phyloP scores from a whole-genome alignment of 169 alveolate genomes.

The Cryptosporidium meleagridis region DNA sequence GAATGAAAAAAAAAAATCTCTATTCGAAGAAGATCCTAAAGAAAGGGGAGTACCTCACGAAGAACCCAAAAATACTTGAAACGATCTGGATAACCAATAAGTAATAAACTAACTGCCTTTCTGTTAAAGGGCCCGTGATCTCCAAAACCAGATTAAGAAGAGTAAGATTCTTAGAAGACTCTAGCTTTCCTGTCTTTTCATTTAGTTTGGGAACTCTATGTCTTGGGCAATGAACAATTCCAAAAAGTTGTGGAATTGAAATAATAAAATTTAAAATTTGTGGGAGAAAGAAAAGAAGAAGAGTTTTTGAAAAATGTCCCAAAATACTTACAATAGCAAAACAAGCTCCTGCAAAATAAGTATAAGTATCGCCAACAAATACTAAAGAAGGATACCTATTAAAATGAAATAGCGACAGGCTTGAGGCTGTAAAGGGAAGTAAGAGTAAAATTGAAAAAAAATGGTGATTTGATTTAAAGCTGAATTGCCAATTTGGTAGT shows the following conservation, averaged over 20 bases:
- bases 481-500: slow-evolving; percentile 38
- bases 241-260: slow-evolving; percentile 91
- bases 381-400: slow-evolving; percentile 92
- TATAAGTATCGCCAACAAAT: slow-evolving; percentile 95
- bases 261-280: slow-evolving; percentile 91
- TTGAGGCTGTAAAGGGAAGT: slow-evolving; percentile 87
- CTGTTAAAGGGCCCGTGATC: slow-evolving; percentile 90
- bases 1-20: not conserved
- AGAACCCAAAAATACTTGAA: slow-evolving; percentile 85
- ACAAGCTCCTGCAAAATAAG: slow-evolving; percentile 93
- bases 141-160: slow-evolving; percentile 87
- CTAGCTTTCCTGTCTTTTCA: slow-evolving; percentile 85
- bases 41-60: slow-evolving; percentile 81
- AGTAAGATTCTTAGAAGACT: slow-evolving; percentile 87
- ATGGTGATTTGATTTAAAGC: slow-evolving; percentile 82
- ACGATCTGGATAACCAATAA: slow-evolving; percentile 84
- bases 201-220: slow-evolving; percentile 91
- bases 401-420: slow-evolving; percentile 86
- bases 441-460: slow-evolving; percentile 84
- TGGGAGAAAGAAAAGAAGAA: slow-evolving; percentile 90
- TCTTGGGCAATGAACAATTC: slow-evolving; percentile 91
- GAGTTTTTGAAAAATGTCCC: slow-evolving; percentile 92
- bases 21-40: slow-evolving; percentile 34
- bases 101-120: slow-evolving; percentile 84
- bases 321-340: slow-evolving; percentile 92